Conservation (phyloP, 768 basidiomycete genomes). For the Serendipita indica region DNA sequence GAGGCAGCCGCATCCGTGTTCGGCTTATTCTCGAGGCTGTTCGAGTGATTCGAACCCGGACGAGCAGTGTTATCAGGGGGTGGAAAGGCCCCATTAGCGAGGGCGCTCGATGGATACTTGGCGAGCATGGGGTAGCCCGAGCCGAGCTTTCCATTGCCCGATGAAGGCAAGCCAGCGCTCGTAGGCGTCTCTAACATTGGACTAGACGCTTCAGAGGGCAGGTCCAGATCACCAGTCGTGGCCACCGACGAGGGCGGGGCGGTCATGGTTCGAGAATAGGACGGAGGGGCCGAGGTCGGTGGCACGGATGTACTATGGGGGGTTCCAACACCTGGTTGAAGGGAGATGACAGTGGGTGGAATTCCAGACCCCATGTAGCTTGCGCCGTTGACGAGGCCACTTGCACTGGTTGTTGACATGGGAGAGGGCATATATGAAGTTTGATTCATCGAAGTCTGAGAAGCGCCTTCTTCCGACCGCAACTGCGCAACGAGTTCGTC, state of each 20-base stretch:
- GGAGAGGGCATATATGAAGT: not conserved
- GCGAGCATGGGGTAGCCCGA: not conserved
- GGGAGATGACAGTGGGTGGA: not conserved
- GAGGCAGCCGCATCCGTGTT: not conserved
- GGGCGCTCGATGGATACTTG: not conserved
- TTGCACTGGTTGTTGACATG: not conserved
- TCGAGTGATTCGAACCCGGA: not conserved
- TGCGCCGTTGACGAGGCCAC: not conserved
- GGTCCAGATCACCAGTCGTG: not conserved
- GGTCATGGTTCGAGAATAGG: not conserved
- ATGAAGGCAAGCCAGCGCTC: not conserved
- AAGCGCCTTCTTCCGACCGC: not conserved
- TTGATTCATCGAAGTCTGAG: not conserved
- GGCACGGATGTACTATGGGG: not conserved
- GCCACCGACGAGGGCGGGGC: not conserved
- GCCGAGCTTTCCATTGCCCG: not conserved
- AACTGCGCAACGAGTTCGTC: conserved; percentile 1
- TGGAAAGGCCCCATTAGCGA: not conserved
- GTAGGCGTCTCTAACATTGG: not conserved
- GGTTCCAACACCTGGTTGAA: not conserved
- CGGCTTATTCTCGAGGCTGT: not conserved
- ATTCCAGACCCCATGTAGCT: not conserved
- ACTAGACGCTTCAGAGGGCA: not conserved
- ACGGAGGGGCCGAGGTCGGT: not conserved
- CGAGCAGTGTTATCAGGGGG: not conserved